Evolutionary conservation across 306 rosid species (phyloP).

Genomic region (Trifolium dubium): DNA sequence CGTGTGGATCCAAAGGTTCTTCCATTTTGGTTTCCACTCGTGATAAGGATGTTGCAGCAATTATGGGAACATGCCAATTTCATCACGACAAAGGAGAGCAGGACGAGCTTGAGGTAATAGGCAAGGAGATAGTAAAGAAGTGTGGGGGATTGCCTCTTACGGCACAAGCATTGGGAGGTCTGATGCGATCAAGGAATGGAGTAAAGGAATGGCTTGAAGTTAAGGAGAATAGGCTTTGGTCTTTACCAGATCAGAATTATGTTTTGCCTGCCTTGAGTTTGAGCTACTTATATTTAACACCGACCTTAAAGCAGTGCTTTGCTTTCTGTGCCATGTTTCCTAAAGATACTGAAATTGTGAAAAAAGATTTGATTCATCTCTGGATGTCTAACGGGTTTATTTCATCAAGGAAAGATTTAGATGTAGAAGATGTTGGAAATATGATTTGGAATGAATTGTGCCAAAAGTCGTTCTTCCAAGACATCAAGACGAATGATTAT

Average conservation of each 20-base stretch:
- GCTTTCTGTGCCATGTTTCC: constrained; percentile 7
- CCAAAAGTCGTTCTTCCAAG: constrained; percentile 6
- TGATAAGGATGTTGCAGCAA: neutral
- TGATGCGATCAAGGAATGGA: neutral
- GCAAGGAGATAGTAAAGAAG: constrained; percentile 17
- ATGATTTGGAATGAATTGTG: constrained; percentile 9
- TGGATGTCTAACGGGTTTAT: constrained; percentile 1
- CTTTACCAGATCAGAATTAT: neutral
- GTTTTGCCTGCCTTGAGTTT: constrained; percentile 1
- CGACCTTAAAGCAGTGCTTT: neutral
- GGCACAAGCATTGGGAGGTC: constrained; percentile 5
- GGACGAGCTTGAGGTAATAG: neutral
- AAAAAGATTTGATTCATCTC: neutral
- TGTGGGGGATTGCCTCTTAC: constrained; percentile 20
- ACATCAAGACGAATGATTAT: neutral
- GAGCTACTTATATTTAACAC: constrained; percentile 19
- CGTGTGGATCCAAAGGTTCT: constrained; percentile 25
- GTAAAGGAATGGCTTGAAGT: constrained; percentile 12
- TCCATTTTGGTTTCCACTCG: constrained; percentile 26
- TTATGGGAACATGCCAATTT: neutral
- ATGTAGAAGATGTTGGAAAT: neutral
- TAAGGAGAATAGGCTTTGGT: neutral
- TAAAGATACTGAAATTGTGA: neutral
- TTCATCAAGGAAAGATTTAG: neutral
- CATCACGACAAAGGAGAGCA: neutral